A percentile compares a stretch with the other conserved stretches of the same genome.
Evolutionary conservation across 768 basidiomycete species (phyloP).

Genomic region (Podaxis pistillaris): DNA sequence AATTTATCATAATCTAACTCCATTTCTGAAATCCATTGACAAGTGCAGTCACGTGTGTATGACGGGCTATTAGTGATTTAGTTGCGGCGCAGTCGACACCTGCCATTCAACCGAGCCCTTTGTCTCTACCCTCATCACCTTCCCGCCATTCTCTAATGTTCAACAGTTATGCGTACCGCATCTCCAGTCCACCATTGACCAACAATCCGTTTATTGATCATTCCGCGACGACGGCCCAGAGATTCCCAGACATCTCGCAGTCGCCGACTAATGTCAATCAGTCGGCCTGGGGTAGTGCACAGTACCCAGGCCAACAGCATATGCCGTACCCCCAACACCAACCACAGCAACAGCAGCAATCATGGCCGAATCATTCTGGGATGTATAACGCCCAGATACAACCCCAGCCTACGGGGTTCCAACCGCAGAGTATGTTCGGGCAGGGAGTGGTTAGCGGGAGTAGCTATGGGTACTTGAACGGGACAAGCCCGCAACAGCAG

Average conservation of each 20-base stretch:
- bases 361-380: conserved; percentile 22
- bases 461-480: conserved; percentile 38
- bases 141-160: conserved; percentile 33
- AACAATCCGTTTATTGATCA: conserved; percentile 72
- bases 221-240: conserved; percentile 33
- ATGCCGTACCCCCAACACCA: conserved; percentile 37
- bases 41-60: neutral
- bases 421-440: conserved; percentile 54
- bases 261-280: conserved; percentile 21
- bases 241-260: conserved; percentile 64
- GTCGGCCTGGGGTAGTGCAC: conserved; percentile 18
- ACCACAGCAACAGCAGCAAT: conserved; percentile 32
- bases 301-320: conserved; percentile 34
- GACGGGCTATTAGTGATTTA: neutral
- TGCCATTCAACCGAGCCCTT: neutral
- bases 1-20: neutral
- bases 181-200: conserved; percentile 35
- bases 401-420: conserved; percentile 29
- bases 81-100: neutral
- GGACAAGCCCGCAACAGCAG: conserved; percentile 25
- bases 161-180: conserved; percentile 34
- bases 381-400: conserved; percentile 2
- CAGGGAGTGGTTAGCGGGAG: conserved; percentile 43
- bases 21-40: neutral
- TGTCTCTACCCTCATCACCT: neutral